Percentiles rank a stretch among this genome's conserved stretches.
Conservation (phyloP, 495 filamentous ascomycete genomes). For the Penicillium fimorum region DNA sequence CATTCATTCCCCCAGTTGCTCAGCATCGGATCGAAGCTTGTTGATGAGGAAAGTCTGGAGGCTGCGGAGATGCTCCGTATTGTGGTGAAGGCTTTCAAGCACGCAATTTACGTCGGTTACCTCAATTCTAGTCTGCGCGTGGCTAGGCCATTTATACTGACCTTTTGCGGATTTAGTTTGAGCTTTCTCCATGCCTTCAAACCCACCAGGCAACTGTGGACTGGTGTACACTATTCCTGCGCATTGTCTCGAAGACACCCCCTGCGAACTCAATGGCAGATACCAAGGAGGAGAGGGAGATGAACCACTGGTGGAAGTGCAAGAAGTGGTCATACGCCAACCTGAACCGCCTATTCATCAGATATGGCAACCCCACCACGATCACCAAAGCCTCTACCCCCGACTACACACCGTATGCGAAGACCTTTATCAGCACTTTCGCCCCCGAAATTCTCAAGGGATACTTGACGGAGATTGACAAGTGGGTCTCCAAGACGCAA, state of each 20-base stretch:
- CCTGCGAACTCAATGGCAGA: slow-evolving; percentile 77
- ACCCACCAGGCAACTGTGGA: slow-evolving; percentile 80
- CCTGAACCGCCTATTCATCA: slow-evolving; percentile 92
- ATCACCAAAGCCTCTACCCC: slow-evolving; percentile 65
- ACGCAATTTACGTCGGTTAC: slow-evolving; percentile 85
- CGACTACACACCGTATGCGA: slow-evolving; percentile 75
- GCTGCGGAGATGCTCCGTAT: slow-evolving; percentile 96
- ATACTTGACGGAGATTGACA: slow-evolving; percentile 89
- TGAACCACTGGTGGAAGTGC: slow-evolving; percentile 98
- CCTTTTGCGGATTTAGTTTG: slow-evolving; percentile 59
- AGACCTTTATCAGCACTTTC: slow-evolving; percentile 85
- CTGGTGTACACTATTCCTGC: slow-evolving; percentile 93
- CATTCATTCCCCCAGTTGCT: slow-evolving; percentile 89
- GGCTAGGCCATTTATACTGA: slow-evolving; percentile 15
- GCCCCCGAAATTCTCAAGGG: slow-evolving; percentile 93
- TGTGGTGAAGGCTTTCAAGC: slow-evolving; percentile 93
- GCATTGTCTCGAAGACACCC: slow-evolving; percentile 80
- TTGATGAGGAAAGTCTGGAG: slow-evolving; percentile 86
- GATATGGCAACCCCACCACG: slow-evolving; percentile 82
- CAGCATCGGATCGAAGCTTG: slow-evolving; percentile 78
- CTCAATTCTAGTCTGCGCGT: not conserved
- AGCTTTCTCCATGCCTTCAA: slow-evolving; percentile 73
- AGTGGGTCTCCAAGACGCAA: slow-evolving; percentile 90
- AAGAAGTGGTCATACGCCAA: slow-evolving; percentile 99
- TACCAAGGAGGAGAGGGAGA: slow-evolving; percentile 81